phyloP scores from a whole-genome alignment of 176 grass and related monocot genomes.

The Lolium perenne region DNA sequence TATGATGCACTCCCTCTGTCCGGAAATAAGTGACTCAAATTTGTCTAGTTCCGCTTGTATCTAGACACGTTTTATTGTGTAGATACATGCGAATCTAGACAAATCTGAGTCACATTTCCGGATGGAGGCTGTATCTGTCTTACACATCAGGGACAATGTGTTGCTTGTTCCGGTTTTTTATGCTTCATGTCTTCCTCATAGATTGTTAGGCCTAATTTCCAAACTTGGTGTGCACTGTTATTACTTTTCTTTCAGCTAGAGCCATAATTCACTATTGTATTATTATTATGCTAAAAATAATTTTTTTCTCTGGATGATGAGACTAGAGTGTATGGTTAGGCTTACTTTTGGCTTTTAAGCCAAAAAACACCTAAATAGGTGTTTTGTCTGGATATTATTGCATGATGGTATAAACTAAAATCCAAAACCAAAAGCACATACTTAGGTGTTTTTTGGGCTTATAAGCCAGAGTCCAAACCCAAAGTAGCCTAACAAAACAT shows the following conservation, averaged over 20 bases:
- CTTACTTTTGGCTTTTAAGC: too few relatives aligned
- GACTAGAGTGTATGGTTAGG: not conserved
- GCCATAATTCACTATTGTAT: not conserved
- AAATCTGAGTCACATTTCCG: too few relatives aligned
- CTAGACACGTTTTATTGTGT: too few relatives aligned
- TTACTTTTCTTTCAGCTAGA: slow-evolving; percentile 13
- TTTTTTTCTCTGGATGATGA: slow-evolving; percentile 2
- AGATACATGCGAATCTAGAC: too few relatives aligned
- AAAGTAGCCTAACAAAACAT: too few relatives aligned
- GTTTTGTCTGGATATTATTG: slow-evolving; percentile 24
- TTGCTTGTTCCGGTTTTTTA: slow-evolving; percentile 29
- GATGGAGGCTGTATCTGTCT: not conserved
- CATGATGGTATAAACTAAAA: not conserved
- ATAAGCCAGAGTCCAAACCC: too few relatives aligned
- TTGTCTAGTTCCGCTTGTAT: too few relatives aligned
- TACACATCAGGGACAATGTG: slow-evolving; percentile 16
- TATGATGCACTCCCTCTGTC: not conserved
- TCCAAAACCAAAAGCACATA: too few relatives aligned
- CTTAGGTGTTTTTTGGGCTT: too few relatives aligned
- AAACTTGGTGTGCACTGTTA: slow-evolving; percentile 7
- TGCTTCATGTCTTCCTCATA: slow-evolving; percentile 20
- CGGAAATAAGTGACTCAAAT: too few relatives aligned
- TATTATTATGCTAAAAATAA: slow-evolving; percentile 7
- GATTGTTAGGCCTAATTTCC: not conserved
- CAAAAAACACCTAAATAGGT: not conserved